Base-by-base conservation (phyloP, 108 stramenopile genomes). In the Skeletonema menzelii region DNA sequence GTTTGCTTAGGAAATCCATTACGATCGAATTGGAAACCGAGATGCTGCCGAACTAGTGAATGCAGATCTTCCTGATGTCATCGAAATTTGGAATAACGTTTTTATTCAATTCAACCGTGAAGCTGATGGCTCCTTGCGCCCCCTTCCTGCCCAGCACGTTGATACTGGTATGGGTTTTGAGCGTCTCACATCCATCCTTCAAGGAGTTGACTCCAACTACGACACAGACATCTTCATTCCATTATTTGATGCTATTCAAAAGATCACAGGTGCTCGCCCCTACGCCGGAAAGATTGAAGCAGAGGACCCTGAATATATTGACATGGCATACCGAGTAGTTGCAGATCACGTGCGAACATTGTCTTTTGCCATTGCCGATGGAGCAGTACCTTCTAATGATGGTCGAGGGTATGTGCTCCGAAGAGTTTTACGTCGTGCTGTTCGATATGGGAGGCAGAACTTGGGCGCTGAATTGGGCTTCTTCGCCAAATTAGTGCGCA, bases 101-200 rank as follows among this genome's bases (percentile, higher is more conserved):
- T 99, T 99, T 75, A 98, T 99, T 80, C 99, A 99, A 84, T 99
- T 92, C 95, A 98, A 98, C 87, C 92, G 97, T 19, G 97, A 98
- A 70, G 89, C 85, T 27, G 91, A 95, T 77, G 97, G 96, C 13
- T 76, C 73, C 4, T 83, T 99, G 24, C 76, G 88, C 63, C 72
- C 83, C 17, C 89, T 99, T 24, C 99, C 99, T 15, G 83, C 87
- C 20, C 96, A 96, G 79, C 99, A 99, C 83, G 93, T 99, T 55
- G 99, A 99, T 85, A 99, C 99, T 27, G 99, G 99, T 56, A 99
- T 99, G 99, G 99, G 99, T 49, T 97, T 99, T 69, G 99, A 99
- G 82, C 94, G 99, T 26, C 85, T 99, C 20, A 86, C 97, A 26
- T 89, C 87, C 65, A 97, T 99, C 61, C 73, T 99, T 59, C 99